Evolutionary conservation across 495 filamentous ascomycete species (phyloP), one percentile per base, ranked within the genome.

Genomic region (Apodospora peruviana): DNA sequence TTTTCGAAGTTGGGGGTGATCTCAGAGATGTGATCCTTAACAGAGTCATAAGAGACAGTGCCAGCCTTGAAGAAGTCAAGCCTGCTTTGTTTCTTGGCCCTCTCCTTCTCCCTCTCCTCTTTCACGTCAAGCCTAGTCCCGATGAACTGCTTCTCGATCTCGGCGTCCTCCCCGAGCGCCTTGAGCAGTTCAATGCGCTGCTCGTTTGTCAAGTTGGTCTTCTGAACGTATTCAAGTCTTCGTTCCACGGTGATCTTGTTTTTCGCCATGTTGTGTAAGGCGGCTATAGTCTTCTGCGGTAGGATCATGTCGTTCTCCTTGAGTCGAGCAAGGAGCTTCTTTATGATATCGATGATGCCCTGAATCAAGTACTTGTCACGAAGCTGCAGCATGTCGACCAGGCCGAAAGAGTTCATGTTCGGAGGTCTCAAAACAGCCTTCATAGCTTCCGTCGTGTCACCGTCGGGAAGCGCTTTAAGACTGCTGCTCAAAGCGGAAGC

Each of bases 131-230:
- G 64, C 45, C 75, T 74, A 38, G 55, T 58, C 57, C 74, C 61
- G 41, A 67, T 58, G 39, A 71, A 66, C 50, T 63, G 63, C 46
- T 67, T 64, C 38, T 78, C 65, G 18, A 79, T 67, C 37, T 73
- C 66, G 43, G 83, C 75, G 60, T 94, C 87, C 9, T 83, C 82
- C 36, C 93, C 89, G 9, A 95, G 65, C 8, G 89, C 85, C 60
- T 83, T 78, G 44, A 87, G 78, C 32, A 95, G 67, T 63, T 94
- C 87, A 3, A 90, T 90, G 48, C 88, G 88, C 54, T 95, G 88
- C 40, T 83, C 81, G 4, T 76, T 70, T 3, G 76, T 84, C 57
- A 95, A 64, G 53, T 90, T 89, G 1, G 88, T 91, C 61, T 77
- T 80, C 42, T 80, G 77, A 8, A 67, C 69, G 25, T 74, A 78